These are phyloP conservation scores for Ehretia macrophylla DNA, from an alignment of 257 asterid species.

Conservation along the genomic window DNA sequence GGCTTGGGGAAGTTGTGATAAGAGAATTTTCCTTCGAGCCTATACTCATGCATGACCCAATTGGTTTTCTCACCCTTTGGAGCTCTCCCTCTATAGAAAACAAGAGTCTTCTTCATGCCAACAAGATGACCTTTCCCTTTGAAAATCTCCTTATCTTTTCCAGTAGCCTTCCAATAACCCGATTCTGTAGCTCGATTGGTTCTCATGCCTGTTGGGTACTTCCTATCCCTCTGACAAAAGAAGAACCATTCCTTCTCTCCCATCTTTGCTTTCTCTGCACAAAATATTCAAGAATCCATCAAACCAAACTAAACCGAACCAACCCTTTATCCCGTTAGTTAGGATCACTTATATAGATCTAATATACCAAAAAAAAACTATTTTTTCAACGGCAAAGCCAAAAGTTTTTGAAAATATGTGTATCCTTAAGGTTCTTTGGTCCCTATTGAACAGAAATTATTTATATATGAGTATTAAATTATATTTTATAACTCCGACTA, in stretches of 20 bases:
- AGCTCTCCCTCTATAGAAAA: constrained; percentile 89
- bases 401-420: no score
- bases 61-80: constrained; percentile 76
- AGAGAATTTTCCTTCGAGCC: constrained; percentile 61
- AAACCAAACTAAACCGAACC: background rate
- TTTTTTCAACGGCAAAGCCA: no score
- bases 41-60: constrained; percentile 88
- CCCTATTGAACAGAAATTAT: no score
- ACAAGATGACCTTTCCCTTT: constrained; percentile 42
- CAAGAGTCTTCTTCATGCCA: constrained; percentile 92
- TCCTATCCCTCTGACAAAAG: constrained; percentile 68
- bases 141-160: constrained; percentile 78
- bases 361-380: background rate
- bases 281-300: background rate
- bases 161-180: constrained; percentile 94
- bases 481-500: no score
- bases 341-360: no score
- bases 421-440: no score
- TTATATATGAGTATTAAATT: no score
- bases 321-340: no score
- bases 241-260: constrained; percentile 83
- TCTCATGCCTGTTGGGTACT: constrained; percentile 86
- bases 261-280: constrained; percentile 66
- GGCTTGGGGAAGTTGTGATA: constrained; percentile 54
- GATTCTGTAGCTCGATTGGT: constrained; percentile 75